phyloP scores from a whole-genome alignment of 495 filamentous ascomycete genomes.

The Tuber umbilicatum region DNA sequence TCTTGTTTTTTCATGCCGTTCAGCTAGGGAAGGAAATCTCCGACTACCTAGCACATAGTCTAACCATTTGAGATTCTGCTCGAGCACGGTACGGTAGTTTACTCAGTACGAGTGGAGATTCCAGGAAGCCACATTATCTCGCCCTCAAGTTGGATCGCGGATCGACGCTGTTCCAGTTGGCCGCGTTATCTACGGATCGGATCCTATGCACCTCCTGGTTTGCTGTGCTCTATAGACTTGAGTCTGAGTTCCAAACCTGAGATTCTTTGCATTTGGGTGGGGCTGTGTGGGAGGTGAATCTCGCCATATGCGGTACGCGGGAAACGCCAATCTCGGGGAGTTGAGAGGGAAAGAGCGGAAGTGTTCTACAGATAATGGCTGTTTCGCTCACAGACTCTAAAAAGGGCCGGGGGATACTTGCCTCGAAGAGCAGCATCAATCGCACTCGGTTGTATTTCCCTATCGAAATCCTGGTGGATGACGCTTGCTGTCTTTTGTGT shows the following conservation, averaged over 20 bases:
- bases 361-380: neutral
- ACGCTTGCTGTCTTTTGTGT: too few relatives aligned
- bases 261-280: neutral
- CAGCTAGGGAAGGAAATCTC: too few relatives aligned
- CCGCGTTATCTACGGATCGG: neutral
- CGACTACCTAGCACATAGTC: too few relatives aligned
- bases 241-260: neutral
- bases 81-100: neutral
- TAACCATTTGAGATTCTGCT: too few relatives aligned
- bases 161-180: neutral
- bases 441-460: neutral
- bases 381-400: neutral
- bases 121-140: neutral
- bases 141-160: neutral
- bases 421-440: neutral
- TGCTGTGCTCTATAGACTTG: neutral
- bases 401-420: neutral
- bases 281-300: neutral
- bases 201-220: neutral
- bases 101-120: neutral
- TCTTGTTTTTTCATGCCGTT: too few relatives aligned
- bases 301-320: neutral
- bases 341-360: neutral
- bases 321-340: neutral
- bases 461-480: neutral